These are phyloP conservation scores for Lachnellula willkommii DNA, from an alignment of 2,329 filamentous ascomycete species.

Conservation along the genomic window DNA sequence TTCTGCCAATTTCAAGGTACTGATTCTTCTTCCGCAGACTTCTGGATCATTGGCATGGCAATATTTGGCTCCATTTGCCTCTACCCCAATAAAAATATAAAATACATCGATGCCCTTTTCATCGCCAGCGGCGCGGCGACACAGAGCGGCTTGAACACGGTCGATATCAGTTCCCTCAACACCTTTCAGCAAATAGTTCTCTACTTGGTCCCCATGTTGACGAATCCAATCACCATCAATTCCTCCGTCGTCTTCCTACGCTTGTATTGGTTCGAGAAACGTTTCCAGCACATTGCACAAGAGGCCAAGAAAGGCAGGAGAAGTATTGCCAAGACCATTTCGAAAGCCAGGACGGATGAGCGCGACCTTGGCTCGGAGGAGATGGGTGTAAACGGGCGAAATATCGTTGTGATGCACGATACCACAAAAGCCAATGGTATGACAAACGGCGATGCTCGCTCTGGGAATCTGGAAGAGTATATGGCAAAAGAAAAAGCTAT, in stretches of 20 bases:
- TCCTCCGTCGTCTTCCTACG: conserved; percentile 85
- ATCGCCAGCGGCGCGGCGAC: conserved; percentile 82
- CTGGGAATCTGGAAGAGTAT: conserved; percentile 11
- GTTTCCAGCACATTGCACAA: conserved; percentile 77
- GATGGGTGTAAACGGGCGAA: conserved; percentile 57
- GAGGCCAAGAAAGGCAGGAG: conserved; percentile 64
- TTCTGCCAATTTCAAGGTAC: background rate
- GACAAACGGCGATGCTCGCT: conserved; percentile 55
- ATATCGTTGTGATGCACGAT: conserved; percentile 61
- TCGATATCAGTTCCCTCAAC: conserved; percentile 61
- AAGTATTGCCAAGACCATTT: conserved; percentile 57
- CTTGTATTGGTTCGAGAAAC: conserved; percentile 96
- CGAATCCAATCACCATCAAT: conserved; percentile 81
- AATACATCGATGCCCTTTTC: conserved; percentile 84
- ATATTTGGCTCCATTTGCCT: conserved; percentile 74
- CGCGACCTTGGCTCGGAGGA: conserved; percentile 39
- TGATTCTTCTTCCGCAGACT: conserved; percentile 45
- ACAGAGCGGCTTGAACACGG: conserved; percentile 86
- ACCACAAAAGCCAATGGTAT: conserved; percentile 47
- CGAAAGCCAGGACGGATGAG: conserved; percentile 46
- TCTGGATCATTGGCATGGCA: conserved; percentile 71
- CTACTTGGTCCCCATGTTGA: conserved; percentile 65
- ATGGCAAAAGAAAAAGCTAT: conserved; percentile 15
- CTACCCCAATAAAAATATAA: conserved; percentile 57
- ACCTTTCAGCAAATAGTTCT: conserved; percentile 71